Percentiles rank a stretch among this genome's conserved stretches.
phyloP scores from a whole-genome alignment of 2,329 filamentous ascomycete genomes.

The Fusarium chaquense region DNA sequence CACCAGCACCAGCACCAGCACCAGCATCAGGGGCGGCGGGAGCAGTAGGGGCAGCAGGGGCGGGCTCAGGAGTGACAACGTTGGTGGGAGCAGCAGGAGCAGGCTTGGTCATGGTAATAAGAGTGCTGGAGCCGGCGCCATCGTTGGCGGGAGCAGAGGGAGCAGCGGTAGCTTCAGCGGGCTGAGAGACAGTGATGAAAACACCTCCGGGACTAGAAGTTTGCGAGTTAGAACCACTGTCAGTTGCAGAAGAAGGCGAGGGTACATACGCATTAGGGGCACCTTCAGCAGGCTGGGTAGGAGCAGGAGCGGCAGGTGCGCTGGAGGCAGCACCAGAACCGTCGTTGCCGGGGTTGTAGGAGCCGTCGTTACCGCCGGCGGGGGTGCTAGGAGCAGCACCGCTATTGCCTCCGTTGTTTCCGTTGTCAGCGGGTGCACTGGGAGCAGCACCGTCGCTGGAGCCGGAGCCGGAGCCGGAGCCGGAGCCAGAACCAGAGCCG shows the following conservation, averaged over 20 bases:
- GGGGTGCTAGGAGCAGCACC: constrained; percentile 11
- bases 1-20: constrained; percentile 34
- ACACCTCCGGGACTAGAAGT: constrained; percentile 58
- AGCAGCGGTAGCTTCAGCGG: constrained; percentile 41
- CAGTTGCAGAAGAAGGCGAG: constrained; percentile 16
- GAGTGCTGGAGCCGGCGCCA: constrained; percentile 34
- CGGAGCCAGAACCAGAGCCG: constrained; percentile 32
- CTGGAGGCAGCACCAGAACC: constrained; percentile 24
- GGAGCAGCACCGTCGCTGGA: constrained; percentile 18
- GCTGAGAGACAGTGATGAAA: constrained; percentile 54
- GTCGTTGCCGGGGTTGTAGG: constrained; percentile 6
- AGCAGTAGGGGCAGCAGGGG: constrained; percentile 28
- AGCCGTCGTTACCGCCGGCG: constrained; percentile 2
- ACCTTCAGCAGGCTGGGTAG: constrained; percentile 38
- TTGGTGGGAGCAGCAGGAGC: constrained; percentile 31
- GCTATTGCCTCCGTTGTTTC: constrained; percentile 3
- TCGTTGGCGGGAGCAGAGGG: constrained; percentile 31
- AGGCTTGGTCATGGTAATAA: constrained; percentile 44
- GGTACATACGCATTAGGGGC: constrained; percentile 47
- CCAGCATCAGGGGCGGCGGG: constrained; percentile 36
- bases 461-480: constrained; percentile 23
- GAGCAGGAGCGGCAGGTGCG: constrained; percentile 26
- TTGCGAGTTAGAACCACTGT: constrained; percentile 31
- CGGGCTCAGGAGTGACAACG: constrained; percentile 27
- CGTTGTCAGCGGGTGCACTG: constrained; percentile 1